These are phyloP conservation scores for Tympanopsis confertula DNA, from an alignment of 2,329 filamentous ascomycete genomes.

Conservation along the genomic window DNA sequence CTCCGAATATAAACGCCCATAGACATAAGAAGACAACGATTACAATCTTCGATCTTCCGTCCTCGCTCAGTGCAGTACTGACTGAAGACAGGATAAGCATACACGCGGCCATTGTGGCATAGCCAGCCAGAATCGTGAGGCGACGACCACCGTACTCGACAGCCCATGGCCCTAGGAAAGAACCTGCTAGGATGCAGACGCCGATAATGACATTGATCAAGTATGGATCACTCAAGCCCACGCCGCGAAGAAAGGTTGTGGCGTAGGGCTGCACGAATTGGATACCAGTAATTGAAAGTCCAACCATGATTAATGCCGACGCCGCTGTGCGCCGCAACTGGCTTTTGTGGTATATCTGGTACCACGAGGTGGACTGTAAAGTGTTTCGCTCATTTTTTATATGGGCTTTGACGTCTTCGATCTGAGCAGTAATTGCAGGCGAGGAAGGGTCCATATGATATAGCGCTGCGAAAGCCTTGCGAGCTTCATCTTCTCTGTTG, in stretches of 20 bases:
- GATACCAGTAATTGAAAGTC: conserved; percentile 12
- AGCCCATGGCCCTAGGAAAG: not conserved
- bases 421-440: conserved; percentile 9
- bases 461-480: conserved; percentile 9
- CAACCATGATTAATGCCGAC: conserved; percentile 12
- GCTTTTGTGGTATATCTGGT: conserved; percentile 11
- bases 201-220: not conserved
- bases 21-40: conserved; percentile 12
- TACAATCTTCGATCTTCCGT: conserved; percentile 8
- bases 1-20: conserved; percentile 13
- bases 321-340: conserved; percentile 11
- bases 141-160: not conserved
- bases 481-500: conserved; percentile 10
- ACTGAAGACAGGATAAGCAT: not conserved
- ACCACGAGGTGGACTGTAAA: conserved; percentile 6
- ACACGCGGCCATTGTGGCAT: not conserved
- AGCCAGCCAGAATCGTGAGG: not conserved
- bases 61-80: not conserved
- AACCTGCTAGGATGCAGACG: not conserved
- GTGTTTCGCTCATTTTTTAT: conserved; percentile 10
- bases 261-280: conserved; percentile 7
- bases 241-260: not conserved
- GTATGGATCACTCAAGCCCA: conserved; percentile 1
- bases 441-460: conserved; percentile 10
- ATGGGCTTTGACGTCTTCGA: conserved; percentile 11